Base-by-base conservation (phyloP, 768 basidiomycete species). In the Panus rudis region DNA sequence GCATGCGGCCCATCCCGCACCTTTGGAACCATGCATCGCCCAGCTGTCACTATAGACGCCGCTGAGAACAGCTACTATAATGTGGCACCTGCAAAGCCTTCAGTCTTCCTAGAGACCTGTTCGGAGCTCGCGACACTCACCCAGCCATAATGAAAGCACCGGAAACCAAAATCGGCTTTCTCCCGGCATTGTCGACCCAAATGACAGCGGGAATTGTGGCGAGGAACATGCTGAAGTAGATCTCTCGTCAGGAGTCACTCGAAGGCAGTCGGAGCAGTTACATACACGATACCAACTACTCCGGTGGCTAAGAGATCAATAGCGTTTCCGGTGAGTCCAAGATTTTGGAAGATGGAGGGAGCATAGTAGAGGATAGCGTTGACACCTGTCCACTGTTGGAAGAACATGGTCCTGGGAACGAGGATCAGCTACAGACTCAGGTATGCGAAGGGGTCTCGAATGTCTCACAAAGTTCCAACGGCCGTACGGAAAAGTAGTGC, bases 311-410 rank as follows among this genome's bases (percentile, higher is more conserved):
- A 64, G 0, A 78, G 65, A 2, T 72, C 73, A 27, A 70, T 73
- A 1, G 81, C 69, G 48, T 76, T 81, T 2, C 82, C 81, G 2
- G 67, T 69, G 25, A 86, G 62, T 37, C 81, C 76, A 27, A 89
- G 71, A 13, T 57, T 51, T 32, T 66, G 37, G 67, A 88, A 89
- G 46, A 89, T 87, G 30, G 63, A 70, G 2, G 81, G 85, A 0
- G 84, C 84, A 52, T 86, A 87, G 66, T 86, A 87, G 39, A 87
- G 63, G 50, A 85, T 81, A 5, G 77, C 81, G 51, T 85, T 84
- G 53, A 84, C 71, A 48, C 84, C 86, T 23, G 83, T 85, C 83
- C 84, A 87, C 62, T 87, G 84, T 57, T 87, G 85, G 69, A 84
- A 87, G 66, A 80, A 82, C 84, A 81, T 90, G 31, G 67, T 78